Evolutionary conservation across 1,284 basidiomycete species (phyloP), one percentile per base, ranked within the genome.

Genomic region (Lentinula novae-zelandiae): DNA sequence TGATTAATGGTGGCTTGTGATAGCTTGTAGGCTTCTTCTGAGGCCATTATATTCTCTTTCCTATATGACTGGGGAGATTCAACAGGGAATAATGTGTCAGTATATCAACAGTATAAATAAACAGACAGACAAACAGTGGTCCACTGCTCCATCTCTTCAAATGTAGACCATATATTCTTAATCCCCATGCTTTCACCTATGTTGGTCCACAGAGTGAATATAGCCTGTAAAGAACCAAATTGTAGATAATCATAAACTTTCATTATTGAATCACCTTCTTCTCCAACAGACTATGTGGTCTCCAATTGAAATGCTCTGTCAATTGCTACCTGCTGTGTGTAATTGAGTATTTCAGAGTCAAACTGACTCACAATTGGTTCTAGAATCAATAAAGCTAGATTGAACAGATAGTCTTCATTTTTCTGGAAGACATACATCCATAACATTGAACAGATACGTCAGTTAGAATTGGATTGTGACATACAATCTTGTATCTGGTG

Each of bases 101-200:
- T 27, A 27, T 27, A 27, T 27, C 27, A 27, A 27, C 27, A 27
- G 27, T 50, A 17, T 17, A 15, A 20, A 10, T 34, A n/a, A 9
- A 38, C 15, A 49, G 1, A n/a, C 17, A 10, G 10, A 38, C 17
- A 40, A 34, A 60, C 59, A 15, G 48, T 17, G n/a, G 46, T 44
- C 59, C 59, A 60, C n/a, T 55, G 20, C 39, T 60, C 53, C 53
- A 60, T 60, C 20, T 60, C 59, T 17, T 54, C 53, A 44, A 49
- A 60, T 7, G 59, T 49, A 9, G 59, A 60, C 59, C 59, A 60
- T 20, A 60, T 55, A 38, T 60, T 15, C 38, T 56, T 22, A 34
- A 60, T 55, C 10, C 53, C 59, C 59, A 60, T 60, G 3, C 48
- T 42, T 22, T 53, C 46, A 34, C 59, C 59, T 48, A 50, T 33